These are phyloP conservation scores for Fusarium sublunatum DNA, from an alignment of 2,329 filamentous ascomycete species.

Conservation along the genomic window DNA sequence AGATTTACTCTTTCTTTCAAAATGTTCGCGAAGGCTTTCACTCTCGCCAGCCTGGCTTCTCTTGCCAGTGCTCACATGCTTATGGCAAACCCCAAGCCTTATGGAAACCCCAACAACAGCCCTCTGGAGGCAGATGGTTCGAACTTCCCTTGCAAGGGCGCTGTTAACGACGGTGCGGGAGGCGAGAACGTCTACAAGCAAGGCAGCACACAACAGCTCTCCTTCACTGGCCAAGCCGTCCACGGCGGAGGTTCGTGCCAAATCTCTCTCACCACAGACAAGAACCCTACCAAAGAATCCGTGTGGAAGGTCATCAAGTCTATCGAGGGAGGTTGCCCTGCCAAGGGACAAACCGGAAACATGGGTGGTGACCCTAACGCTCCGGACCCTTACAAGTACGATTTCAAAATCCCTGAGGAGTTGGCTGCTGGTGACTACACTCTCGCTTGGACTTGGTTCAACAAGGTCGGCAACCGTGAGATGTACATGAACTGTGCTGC, in stretches of 20 bases:
- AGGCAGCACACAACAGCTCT: conserved; percentile 59
- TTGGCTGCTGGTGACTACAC: conserved; percentile 81
- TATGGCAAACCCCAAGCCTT: conserved; percentile 76
- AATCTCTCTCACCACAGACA: conserved; percentile 84
- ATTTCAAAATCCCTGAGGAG: conserved; percentile 76
- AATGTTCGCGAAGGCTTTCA: conserved; percentile 63
- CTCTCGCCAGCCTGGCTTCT: conserved; percentile 67
- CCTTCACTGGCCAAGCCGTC: conserved; percentile 76
- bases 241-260: conserved; percentile 97
- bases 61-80: conserved; percentile 79
- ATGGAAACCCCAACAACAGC: conserved; percentile 63
- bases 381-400: conserved; percentile 66
- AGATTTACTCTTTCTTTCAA: conserved; percentile 51
- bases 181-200: conserved; percentile 65
- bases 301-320: conserved; percentile 92
- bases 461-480: conserved; percentile 90
- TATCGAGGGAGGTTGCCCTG: conserved; percentile 86
- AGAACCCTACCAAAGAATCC: conserved; percentile 70
- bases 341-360: conserved; percentile 68
- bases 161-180: conserved; percentile 58
- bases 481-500: conserved; percentile 98
- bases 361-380: conserved; percentile 59
- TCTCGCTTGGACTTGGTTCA: conserved; percentile 95
- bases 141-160: conserved; percentile 86
- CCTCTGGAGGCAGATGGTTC: conserved; percentile 71